A percentile compares a stretch with the other conserved stretches of the same genome.
Evolutionary conservation across 768 basidiomycete genomes (phyloP).

Genomic region (Favolaschia claudopus): DNA sequence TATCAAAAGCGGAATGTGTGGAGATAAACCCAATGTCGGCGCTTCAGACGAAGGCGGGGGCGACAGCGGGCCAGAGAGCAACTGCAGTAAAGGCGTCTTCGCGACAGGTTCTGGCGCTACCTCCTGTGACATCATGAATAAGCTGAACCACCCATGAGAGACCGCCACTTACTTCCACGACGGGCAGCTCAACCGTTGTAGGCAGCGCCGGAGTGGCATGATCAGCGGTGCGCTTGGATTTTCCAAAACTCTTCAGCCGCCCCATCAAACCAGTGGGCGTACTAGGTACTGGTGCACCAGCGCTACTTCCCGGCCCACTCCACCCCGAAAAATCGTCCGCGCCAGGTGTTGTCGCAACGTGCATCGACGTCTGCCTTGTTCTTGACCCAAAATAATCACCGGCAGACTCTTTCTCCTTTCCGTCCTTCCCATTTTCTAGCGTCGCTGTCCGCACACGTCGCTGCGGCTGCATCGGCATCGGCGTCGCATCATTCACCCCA

Average conservation of each 20-base stretch:
- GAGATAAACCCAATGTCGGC: conserved; percentile 49
- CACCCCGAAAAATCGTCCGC: conserved; percentile 62
- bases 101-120: conserved; percentile 30
- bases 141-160: background rate
- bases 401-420: conserved; percentile 26
- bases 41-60: conserved; percentile 79
- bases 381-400: conserved; percentile 64
- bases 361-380: conserved; percentile 54
- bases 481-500: conserved; percentile 38
- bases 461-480: conserved; percentile 31
- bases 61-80: conserved; percentile 62
- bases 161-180: conserved; percentile 36
- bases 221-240: conserved; percentile 44
- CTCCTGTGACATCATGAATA: conserved; percentile 30
- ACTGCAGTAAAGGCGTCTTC: conserved; percentile 60
- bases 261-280: conserved; percentile 79
- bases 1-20: conserved; percentile 73
- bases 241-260: conserved; percentile 77
- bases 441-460: conserved; percentile 53
- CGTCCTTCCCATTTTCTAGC: conserved; percentile 41
- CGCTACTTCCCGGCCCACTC: conserved; percentile 39
- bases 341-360: conserved; percentile 40
- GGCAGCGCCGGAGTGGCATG: conserved; percentile 36
- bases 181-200: conserved; percentile 31
- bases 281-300: conserved; percentile 52